Base-by-base conservation (phyloP, 78 protist genomes). In the Speleostelium caveatum region DNA sequence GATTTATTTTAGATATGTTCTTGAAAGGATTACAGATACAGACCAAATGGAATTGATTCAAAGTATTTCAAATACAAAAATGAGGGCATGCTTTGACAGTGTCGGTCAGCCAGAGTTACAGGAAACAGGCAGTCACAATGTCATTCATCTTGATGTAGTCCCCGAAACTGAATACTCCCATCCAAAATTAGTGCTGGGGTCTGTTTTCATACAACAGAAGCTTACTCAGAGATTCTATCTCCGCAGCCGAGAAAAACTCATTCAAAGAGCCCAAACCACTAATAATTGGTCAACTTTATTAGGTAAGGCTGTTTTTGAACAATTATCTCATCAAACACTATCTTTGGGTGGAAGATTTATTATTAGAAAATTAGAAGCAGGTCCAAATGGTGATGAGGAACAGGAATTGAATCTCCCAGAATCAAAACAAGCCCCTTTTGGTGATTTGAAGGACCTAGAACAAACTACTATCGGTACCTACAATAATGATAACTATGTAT, bases 271-370 rank as follows among this genome's bases (percentile, higher is more conserved):
- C 8, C 7, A 58, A 58, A 58, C 7, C 16, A n/a, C 16, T 4
- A n/a, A 8, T n/a, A n/a, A n/a, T 58, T 58, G 19, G 63, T 58
- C 63, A 5, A 5, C 63, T n/a, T 58, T 17, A 5, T 58, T 58
- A n/a, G 63, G 63, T n/a, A 14, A 17, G 19, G 63, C 16, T 19
- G 24, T 58, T 16, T 58, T 58, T n/a, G 63, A 58, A n/a, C 63
- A 58, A 58, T n/a, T 58, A 16, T 58, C 63, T 16, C 63, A 58
- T 58, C 63, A 58, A 58, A 58, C 63, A n/a, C 24, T 58, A 5
- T n/a, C 63, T 19, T 16, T 58, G 7, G 63, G 63, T n/a, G 63
- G 63, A 19, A 58, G 8, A 58, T 58, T 58, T n/a, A n/a, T 6
- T 58, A n/a, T 58, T 58, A 16, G 63, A 45, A 6, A 45, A 45